Evolutionary conservation across 2,329 filamentous ascomycete species (phyloP).

Genomic region (Aciculosporium take): DNA sequence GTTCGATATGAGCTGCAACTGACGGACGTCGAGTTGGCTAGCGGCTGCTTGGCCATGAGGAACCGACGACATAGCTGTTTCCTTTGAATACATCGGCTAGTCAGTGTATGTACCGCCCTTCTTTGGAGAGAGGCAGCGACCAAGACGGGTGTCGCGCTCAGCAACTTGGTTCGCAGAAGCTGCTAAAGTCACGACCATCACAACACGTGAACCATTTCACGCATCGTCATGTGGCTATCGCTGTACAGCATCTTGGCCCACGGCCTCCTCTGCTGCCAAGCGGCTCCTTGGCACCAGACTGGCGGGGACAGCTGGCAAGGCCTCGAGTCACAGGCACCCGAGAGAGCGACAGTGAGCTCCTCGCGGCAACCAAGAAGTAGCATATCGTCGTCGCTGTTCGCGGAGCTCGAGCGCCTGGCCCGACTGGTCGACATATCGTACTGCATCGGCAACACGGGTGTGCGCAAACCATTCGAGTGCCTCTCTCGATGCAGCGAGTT

Average conservation of each 20-base stretch:
- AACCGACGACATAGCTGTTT: neutral
- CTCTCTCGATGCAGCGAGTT: constrained; percentile 77
- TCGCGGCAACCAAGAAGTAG: constrained; percentile 2
- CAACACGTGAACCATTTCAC: neutral
- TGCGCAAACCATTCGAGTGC: constrained; percentile 72
- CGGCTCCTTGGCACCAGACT: neutral
- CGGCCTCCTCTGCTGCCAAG: neutral
- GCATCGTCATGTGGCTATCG: neutral
- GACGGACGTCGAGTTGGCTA: neutral
- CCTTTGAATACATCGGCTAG: neutral
- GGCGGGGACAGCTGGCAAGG: no score
- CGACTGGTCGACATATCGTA: constrained; percentile 89
- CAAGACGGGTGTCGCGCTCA: neutral
- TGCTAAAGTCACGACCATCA: neutral
- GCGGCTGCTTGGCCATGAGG: neutral
- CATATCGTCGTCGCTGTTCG: constrained; percentile 54
- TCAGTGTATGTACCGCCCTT: no score
- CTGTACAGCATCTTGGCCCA: neutral
- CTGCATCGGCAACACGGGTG: constrained; percentile 75
- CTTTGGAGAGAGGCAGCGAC: no score
- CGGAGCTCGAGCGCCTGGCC: constrained; percentile 73
- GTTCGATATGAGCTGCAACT: neutral
- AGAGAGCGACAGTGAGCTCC: neutral
- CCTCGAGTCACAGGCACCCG: neutral
- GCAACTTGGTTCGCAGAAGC: no score